Evolutionary conservation across 192 early-diverging fungal genomes (phyloP).

Genomic region (Cladochytrium replicatum): DNA sequence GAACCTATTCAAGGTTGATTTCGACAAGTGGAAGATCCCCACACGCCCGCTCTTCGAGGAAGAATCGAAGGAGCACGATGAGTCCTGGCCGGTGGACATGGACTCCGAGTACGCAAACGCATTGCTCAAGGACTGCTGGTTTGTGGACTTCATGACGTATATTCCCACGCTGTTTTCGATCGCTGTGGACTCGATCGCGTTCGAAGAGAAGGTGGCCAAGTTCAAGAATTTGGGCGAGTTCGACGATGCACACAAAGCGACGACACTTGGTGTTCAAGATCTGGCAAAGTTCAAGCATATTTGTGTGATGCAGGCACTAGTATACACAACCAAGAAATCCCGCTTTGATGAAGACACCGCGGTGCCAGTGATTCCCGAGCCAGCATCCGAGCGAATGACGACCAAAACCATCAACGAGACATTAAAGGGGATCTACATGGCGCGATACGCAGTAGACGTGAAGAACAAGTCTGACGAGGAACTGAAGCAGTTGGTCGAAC

Average conservation of each 20-base stretch:
- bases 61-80: background rate
- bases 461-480: constrained; percentile 10
- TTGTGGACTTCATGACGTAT: constrained; percentile 5
- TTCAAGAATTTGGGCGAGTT: constrained; percentile 1
- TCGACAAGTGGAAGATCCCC: background rate
- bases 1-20: constrained; percentile 7
- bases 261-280: background rate
- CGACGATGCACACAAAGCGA: background rate
- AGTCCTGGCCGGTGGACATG: constrained; percentile 8
- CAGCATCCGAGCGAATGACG: background rate
- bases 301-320: constrained; percentile 8
- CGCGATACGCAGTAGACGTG: constrained; percentile 13
- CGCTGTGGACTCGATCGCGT: background rate
- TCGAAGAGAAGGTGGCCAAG: constrained; percentile 3
- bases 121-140: constrained; percentile 6
- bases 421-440: constrained; percentile 4
- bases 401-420: background rate
- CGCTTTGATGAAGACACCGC: constrained; percentile 10
- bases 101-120: constrained; percentile 8
- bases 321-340: constrained; percentile 8
- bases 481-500: constrained; percentile 3
- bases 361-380: constrained; percentile 2
- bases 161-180: constrained; percentile 12
- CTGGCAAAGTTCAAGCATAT: constrained; percentile 1
- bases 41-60: constrained; percentile 4